Base-by-base conservation (phyloP, 345 rosid species). In the Turritis glabra region DNA sequence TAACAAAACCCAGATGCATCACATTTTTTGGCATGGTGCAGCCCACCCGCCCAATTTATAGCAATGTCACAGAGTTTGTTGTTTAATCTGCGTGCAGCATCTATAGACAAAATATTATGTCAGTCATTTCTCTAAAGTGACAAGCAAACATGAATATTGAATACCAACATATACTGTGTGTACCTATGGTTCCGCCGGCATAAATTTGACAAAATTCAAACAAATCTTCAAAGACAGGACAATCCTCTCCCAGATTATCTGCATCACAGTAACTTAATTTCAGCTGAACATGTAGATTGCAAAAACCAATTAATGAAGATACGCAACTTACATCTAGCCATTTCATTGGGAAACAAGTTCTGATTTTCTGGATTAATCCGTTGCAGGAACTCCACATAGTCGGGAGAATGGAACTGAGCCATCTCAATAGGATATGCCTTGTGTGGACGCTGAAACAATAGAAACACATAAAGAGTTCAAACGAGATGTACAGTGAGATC, bases 1-100 rank as follows among this genome's bases (percentile, higher is more conserved):
- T 92, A 95, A 78, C 99, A 95, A 85, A 92, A 95, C 21, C 99
- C 99, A 53, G 99, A 95, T 44, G 99, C 97, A 75, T 88, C 94
- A 5, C 98, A 90, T 82, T 95, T 95, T 80, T 92, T 95, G 69
- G 99, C 99, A 84, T 95, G 99, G 73, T 95, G 99, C 52, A 95
- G 79, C 43, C 99, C 99, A 23, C 98, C 99, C 27, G 99, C 98
- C 99, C 99, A 95, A 77, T 95, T 95, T 69, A 95, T 95, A 19
- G 99, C 99, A 71, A 95, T 88, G 83, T 95, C 98, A 78, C 98
- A 95, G 35, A 88, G 86, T 71, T 89, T 85, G 80, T 95, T 87
- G 84, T 95, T 95, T 78, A 95, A 83, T 81, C 97, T 89, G 4
- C 88, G 80, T 10, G 98, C 98, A 72, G 99, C 99, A 82, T 95